phyloP scores from a whole-genome alignment of 805 yeast genomes.

The Ogataea ramenticola region DNA sequence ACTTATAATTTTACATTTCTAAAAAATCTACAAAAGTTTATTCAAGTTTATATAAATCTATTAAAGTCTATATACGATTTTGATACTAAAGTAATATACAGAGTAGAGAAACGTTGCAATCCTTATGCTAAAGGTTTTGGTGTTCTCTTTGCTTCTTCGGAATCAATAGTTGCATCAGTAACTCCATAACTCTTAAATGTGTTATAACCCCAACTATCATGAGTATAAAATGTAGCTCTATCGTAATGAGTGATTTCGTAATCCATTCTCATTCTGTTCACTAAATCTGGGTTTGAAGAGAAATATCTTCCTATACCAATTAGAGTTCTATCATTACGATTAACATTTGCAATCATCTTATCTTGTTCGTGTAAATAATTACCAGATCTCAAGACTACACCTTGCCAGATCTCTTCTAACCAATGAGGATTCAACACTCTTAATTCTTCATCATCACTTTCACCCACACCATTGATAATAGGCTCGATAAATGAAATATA shows the following conservation, averaged over 20 bases:
- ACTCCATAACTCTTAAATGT: slow-evolving; percentile 20
- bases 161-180: background rate
- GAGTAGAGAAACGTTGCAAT: too few relatives aligned
- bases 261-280: slow-evolving; percentile 24
- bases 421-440: slow-evolving; percentile 25
- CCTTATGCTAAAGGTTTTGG: background rate
- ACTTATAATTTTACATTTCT: too few relatives aligned
- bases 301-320: slow-evolving; percentile 28
- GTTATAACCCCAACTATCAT: slow-evolving; percentile 27
- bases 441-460: slow-evolving; percentile 1
- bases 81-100: too few relatives aligned
- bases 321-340: slow-evolving; percentile 24
- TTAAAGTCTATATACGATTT: too few relatives aligned
- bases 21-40: too few relatives aligned
- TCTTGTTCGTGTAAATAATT: background rate
- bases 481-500: slow-evolving; percentile 32
- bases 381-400: slow-evolving; percentile 22
- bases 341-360: background rate
- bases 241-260: slow-evolving; percentile 25
- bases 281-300: slow-evolving; percentile 33
- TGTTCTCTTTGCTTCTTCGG: background rate
- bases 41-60: too few relatives aligned
- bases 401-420: slow-evolving; percentile 30
- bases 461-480: slow-evolving; percentile 31
- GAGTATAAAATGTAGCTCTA: slow-evolving; percentile 29